Evolutionary conservation across 192 early-diverging fungal species (phyloP), one percentile per base, ranked within the genome.

Genomic region (Gonapodya sp.): DNA sequence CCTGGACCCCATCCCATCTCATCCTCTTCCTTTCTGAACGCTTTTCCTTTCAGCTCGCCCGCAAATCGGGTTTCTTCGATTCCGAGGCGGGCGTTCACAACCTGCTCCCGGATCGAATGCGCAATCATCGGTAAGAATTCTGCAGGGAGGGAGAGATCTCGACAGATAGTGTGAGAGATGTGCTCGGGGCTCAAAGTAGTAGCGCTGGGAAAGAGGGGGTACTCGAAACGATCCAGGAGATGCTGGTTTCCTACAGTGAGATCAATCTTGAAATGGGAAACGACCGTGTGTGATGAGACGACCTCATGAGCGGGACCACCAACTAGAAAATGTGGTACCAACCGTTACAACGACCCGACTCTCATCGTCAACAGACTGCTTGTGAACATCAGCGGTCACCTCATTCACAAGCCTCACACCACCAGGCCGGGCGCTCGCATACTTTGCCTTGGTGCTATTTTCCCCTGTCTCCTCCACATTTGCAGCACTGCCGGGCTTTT

Each of bases 81-180:
- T 2, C 30, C 75, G 14, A 77, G 18, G 8, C 75, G 75, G 18
- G 75, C 75, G 31, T 18, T 34, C 18, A 77, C 75, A 16, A 77
- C 30, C 75, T 77, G 75, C 75, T 77, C 75, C 18, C 75, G 75
- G 31, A 77, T 77, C 18, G 30, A 8, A 33, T 77, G 75, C 75
- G 8, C 75, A 33, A 77, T 77, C 18, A 34, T 8, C 8, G 75
- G 75, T 8, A 77, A 8, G 31, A 77, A 77, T 31, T 77, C 75
- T 16, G 75, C 30, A 34, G 30, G 30, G 31, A 77, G 75, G 8
- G 8, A 16, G 18, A 77, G 14, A 33, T 77, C 75, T 8, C 8
- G 30, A 34, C 75, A 77, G 75, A 77, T 18, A 33, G 34, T 77
- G 75, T 34, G 75, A 2, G 75, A 16, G 34, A 77, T 14, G 75